Evolutionary conservation across 768 basidiomycete species (phyloP), one percentile per base, ranked within the genome.

Genomic region (Tubosaeta sp.): DNA sequence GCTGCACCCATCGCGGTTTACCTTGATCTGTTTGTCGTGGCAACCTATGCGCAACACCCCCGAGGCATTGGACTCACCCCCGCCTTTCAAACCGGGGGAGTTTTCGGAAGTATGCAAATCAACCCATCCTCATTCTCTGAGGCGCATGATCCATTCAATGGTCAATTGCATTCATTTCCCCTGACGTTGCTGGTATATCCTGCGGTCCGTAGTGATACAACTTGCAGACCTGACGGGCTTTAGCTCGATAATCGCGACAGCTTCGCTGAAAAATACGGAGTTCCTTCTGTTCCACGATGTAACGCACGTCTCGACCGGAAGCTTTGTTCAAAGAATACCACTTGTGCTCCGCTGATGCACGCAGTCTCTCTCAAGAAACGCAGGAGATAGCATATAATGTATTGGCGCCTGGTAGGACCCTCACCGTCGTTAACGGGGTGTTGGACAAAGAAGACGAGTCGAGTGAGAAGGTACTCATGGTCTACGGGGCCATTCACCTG

Each of bases 131-230:
- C 3, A 59, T 74, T 18, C 44, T 72, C 21, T 72, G 72, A 22
- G 73, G 74, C 6, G 58, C 72, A 27, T 56, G 60, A n/a, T 69
- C 69, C 19, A 49, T 75, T 11, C n/a, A n/a, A n/a, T n/a, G 74
- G 72, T n/a, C 72, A 72, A 56, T 69, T 36, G 8, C 13, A 6
- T 16, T 13, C n/a, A 6, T n/a, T 7, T 18, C 27, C 27, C 16
- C 19, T 31, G 32, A 27, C 12, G 10, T 27, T 31, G 19, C 10
- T 21, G n/a, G 31, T 19, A 31, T 14, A 9, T 27, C 32, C 13
- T 18, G 25, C 5, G 31, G 8, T 14, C 56, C 29, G 3, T n/a
- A 66, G 67, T 49, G 18, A 68, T 69, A 21, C 70, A 70, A 51
- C 59, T 70, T 13, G 66, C 71, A 5, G 56, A 50, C n/a, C 34